These are phyloP conservation scores for Cryptosporidium meleagridis DNA, from an alignment of 169 alveolate species.

Conservation along the genomic window DNA sequence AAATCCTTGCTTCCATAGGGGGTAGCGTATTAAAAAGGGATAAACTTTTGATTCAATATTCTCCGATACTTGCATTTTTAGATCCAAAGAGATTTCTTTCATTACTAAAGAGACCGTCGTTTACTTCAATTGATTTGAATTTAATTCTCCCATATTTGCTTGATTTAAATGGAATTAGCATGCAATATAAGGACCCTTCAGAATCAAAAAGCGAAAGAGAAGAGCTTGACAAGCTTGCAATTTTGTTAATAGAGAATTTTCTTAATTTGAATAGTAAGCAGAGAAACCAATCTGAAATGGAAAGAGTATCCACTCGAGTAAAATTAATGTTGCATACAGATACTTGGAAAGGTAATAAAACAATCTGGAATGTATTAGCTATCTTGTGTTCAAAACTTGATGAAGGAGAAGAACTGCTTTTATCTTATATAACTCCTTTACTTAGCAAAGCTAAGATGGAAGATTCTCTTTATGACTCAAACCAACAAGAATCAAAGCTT, in stretches of 20 bases:
- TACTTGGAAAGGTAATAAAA: conserved; percentile 59
- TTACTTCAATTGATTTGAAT: conserved; percentile 31
- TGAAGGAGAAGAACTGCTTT: conserved; percentile 51
- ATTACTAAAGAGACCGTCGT: conserved; percentile 39
- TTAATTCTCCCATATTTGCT: conserved; percentile 16
- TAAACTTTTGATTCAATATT: conserved; percentile 8
- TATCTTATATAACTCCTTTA: conserved; percentile 58
- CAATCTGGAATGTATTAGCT: conserved; percentile 71
- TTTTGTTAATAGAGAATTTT: conserved; percentile 33
- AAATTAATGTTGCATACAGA: conserved; percentile 16
- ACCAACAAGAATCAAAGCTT: not conserved
- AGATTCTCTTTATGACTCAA: not conserved
- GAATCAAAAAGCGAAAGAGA: not conserved
- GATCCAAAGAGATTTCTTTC: conserved; percentile 50
- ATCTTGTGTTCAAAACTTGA: conserved; percentile 55
- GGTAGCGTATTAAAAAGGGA: conserved; percentile 43
- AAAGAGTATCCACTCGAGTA: conserved; percentile 54
- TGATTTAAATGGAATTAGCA: not conserved
- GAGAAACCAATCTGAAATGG: conserved; percentile 11
- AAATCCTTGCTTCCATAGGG: conserved; percentile 37
- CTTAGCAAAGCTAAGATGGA: conserved; percentile 51
- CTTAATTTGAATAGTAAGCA: conserved; percentile 2
- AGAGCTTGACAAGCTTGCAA: conserved; percentile 42
- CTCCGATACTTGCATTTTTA: conserved; percentile 32
- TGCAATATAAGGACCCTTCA: not conserved